These are phyloP conservation scores for Nannizzia gypsea DNA, from an alignment of 2,329 filamentous ascomycete species.

Conservation along the genomic window DNA sequence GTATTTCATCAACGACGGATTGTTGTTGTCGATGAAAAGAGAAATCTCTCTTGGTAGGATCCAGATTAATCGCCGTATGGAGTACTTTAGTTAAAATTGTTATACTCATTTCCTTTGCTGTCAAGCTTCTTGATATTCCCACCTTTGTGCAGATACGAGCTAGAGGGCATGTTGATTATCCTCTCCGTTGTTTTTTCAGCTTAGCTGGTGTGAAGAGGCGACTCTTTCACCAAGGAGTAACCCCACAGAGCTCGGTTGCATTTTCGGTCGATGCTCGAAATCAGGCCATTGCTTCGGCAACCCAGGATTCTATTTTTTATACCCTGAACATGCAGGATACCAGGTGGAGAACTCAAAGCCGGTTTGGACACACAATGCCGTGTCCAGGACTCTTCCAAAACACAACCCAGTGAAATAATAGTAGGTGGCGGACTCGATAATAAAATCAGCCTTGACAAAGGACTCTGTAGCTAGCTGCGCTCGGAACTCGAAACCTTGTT, in stretches of 20 bases:
- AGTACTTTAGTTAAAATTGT: no score
- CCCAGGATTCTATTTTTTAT: background rate
- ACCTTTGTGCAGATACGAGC: background rate
- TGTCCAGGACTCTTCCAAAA: background rate
- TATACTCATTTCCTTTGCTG: no score
- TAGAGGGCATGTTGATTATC: background rate
- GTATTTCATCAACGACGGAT: background rate
- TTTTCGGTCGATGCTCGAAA: background rate
- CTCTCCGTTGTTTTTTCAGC: background rate
- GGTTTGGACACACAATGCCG: background rate
- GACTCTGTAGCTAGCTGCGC: no score
- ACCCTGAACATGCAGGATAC: background rate
- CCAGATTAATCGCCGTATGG: background rate
- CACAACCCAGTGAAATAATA: background rate
- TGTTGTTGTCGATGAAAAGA: background rate
- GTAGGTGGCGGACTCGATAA: background rate
- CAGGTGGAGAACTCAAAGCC: background rate
- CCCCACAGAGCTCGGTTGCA: background rate
- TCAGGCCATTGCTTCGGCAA: background rate
- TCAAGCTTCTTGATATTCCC: background rate
- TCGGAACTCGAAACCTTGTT: background rate
- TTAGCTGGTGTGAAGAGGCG: background rate
- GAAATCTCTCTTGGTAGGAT: background rate
- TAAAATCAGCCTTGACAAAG: no score
- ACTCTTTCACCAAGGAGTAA: background rate